These are phyloP conservation scores for Striga asiatica DNA, from an alignment of 257 asterid species.

Conservation along the genomic window DNA sequence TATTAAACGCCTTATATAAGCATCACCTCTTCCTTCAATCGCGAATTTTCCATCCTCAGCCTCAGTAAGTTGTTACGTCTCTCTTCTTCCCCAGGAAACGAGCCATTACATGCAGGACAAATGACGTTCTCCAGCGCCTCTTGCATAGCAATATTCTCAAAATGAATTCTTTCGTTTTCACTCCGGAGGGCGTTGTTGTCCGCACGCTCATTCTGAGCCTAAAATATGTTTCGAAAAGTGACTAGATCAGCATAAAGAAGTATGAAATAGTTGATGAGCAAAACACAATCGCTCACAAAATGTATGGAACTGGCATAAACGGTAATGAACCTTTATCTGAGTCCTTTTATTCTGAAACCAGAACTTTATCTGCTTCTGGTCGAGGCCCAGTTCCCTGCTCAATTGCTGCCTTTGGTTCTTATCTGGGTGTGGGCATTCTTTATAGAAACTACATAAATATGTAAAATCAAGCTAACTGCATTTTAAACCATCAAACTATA, in stretches of 20 bases:
- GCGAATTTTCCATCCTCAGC: too few relatives aligned
- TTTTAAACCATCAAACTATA: not conserved
- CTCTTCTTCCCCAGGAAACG: too few relatives aligned
- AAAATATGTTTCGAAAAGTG: not conserved
- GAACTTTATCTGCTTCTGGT: constrained; percentile 45
- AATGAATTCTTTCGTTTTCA: too few relatives aligned
- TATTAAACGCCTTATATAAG: not conserved
- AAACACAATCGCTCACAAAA: not conserved
- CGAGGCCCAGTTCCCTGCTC: constrained; percentile 44
- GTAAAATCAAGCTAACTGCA: not conserved
- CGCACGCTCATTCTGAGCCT: too few relatives aligned
- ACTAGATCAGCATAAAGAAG: not conserved
- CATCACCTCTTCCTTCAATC: constrained; percentile 41
- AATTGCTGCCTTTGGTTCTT: constrained; percentile 42
- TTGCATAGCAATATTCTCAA: too few relatives aligned
- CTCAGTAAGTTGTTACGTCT: too few relatives aligned
- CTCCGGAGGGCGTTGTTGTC: too few relatives aligned
- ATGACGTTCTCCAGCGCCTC: too few relatives aligned
- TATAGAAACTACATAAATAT: constrained; percentile 39
- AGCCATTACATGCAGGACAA: too few relatives aligned
- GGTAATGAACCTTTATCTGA: constrained; percentile 35
- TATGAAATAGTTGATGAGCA: not conserved
- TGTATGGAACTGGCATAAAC: not conserved
- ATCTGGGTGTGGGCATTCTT: constrained; percentile 49
- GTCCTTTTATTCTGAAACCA: constrained; percentile 76